Evolutionary conservation across 2,329 filamentous ascomycete genomes (phyloP).

Genomic region (Talaromyces funiculosus): DNA sequence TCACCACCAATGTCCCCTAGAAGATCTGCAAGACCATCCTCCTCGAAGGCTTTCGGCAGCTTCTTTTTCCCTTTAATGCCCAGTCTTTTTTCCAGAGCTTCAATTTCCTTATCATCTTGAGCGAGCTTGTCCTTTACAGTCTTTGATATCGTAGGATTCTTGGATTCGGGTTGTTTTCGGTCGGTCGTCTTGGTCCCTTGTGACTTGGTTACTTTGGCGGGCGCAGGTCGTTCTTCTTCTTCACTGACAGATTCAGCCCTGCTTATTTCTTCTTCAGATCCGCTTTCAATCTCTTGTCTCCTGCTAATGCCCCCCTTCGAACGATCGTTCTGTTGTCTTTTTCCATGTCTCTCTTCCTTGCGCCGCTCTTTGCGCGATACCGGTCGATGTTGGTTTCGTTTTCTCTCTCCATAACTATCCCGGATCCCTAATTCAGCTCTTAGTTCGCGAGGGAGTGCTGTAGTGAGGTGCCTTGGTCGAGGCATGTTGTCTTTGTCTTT

Average conservation of each 20-base stretch:
- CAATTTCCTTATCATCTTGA: constrained; percentile 83
- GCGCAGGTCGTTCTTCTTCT: constrained; percentile 12
- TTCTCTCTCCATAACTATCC: constrained; percentile 31
- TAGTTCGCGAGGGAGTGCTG: constrained; percentile 35
- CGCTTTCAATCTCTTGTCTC: constrained; percentile 25
- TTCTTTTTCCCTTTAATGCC: constrained; percentile 74
- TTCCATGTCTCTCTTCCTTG: constrained; percentile 57
- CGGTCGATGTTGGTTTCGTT: constrained; percentile 26
- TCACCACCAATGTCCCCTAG: constrained; percentile 61
- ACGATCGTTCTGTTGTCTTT: constrained; percentile 44
- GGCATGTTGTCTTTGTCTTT: constrained; percentile 13
- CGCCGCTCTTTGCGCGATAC: constrained; percentile 58
- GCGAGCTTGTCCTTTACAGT: constrained; percentile 59
- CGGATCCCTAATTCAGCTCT: constrained; percentile 37
- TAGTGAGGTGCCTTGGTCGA: constrained; percentile 37
- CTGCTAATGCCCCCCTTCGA: constrained; percentile 15
- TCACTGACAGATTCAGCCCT: constrained; percentile 15
- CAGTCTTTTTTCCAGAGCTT: constrained; percentile 77
- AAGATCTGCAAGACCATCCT: constrained; percentile 77
- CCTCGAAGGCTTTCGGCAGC: constrained; percentile 64
- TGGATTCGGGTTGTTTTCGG: constrained; percentile 15
- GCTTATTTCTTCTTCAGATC: constrained; percentile 18
- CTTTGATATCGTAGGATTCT: constrained; percentile 28
- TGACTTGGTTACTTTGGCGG: neutral
- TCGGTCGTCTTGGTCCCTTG: constrained; percentile 1